A percentile compares a stretch with the other conserved stretches of the same genome.
phyloP scores from a whole-genome alignment of 1,139 yeast species.

The Pneumocystis murina region DNA sequence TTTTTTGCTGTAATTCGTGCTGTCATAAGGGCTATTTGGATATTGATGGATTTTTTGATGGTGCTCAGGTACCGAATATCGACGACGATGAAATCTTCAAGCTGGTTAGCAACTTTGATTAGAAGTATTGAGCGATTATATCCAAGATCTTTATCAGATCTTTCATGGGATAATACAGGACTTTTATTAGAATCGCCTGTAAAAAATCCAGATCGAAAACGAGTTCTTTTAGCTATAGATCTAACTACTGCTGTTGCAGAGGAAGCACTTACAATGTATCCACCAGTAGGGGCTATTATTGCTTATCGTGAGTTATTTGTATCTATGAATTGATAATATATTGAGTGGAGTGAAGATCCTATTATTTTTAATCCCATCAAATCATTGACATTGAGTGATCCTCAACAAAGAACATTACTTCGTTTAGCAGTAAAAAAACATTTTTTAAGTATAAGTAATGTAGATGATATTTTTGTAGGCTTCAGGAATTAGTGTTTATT shows the following conservation, averaged over 20 bases:
- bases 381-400: constrained; percentile 46
- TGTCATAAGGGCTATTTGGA: neutral
- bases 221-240: constrained; percentile 64
- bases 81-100: neutral
- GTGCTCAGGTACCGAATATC: neutral
- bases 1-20: neutral
- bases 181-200: constrained; percentile 52
- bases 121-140: constrained; percentile 45
- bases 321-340: neutral
- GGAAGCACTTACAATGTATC: constrained; percentile 50
- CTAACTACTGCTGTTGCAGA: constrained; percentile 69
- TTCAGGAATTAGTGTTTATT: constrained; percentile 70
- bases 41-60: neutral
- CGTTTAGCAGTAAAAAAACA: constrained; percentile 35
- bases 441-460: neutral
- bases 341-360: constrained; percentile 31
- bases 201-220: constrained; percentile 20
- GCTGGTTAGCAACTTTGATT: neutral
- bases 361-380: constrained; percentile 83
- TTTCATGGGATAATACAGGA: constrained; percentile 90
- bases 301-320: constrained; percentile 47
- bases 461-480: constrained; percentile 15
- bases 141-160: constrained; percentile 65
- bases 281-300: constrained; percentile 35
- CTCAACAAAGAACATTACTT: constrained; percentile 69